A percentile compares a stretch with the other conserved stretches of the same genome.
phyloP scores from a whole-genome alignment of 495 filamentous ascomycete genomes.

The Penicillium dipodomyicola region DNA sequence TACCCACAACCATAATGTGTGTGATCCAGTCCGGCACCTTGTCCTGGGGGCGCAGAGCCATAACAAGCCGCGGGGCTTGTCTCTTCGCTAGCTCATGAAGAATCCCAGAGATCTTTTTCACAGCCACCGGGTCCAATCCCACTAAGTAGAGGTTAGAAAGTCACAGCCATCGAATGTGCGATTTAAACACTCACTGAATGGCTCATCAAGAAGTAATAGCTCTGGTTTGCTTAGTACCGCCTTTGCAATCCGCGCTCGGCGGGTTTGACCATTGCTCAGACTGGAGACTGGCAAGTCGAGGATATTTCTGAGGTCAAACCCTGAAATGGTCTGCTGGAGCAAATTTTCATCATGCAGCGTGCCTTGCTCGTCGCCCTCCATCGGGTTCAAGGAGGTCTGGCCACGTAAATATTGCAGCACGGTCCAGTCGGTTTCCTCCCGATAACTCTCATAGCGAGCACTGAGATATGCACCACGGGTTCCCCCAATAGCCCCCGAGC shows the following conservation, averaged over 20 bases:
- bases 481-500: conserved; percentile 53
- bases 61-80: conserved; percentile 65
- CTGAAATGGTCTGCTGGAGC: conserved; percentile 58
- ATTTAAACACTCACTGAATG: conserved; percentile 64
- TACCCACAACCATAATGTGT: conserved; percentile 67
- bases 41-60: conserved; percentile 82
- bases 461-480: conserved; percentile 75
- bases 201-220: conserved; percentile 84
- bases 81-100: conserved; percentile 62
- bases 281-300: conserved; percentile 78
- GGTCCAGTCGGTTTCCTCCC: conserved; percentile 85
- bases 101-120: conserved; percentile 63
- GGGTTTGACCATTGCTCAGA: conserved; percentile 88
- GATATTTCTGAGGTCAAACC: conserved; percentile 63
- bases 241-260: conserved; percentile 82
- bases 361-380: conserved; percentile 51
- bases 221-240: conserved; percentile 76
- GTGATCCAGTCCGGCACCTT: conserved; percentile 86
- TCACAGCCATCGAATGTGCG: neutral
- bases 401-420: conserved; percentile 75
- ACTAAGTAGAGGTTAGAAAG: conserved; percentile 39
- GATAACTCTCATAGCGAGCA: conserved; percentile 85
- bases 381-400: conserved; percentile 71
- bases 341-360: conserved; percentile 40
- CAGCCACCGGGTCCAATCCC: conserved; percentile 85